Evolutionary conservation across 805 yeast species (phyloP).

Genomic region (Komagataella pseudopastoris): DNA sequence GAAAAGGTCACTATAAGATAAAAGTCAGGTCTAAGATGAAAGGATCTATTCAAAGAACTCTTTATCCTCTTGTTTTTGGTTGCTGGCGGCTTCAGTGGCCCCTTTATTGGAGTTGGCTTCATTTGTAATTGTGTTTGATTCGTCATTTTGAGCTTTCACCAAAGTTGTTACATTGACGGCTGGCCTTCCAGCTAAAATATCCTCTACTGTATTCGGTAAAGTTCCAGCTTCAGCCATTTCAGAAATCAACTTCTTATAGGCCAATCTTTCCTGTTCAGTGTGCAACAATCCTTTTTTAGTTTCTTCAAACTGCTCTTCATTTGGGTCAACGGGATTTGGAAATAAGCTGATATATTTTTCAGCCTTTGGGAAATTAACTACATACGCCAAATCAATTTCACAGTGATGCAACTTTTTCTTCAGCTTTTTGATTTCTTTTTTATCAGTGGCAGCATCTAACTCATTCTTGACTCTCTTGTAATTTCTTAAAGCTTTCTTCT

Average conservation of each 20-base stretch:
- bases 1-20: neutral
- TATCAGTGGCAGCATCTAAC: conserved; percentile 18
- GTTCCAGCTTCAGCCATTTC: conserved; percentile 31
- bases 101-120: neutral
- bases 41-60: conserved; percentile 6
- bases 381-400: conserved; percentile 63
- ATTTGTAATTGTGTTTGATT: neutral
- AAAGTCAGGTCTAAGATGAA: neutral
- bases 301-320: neutral
- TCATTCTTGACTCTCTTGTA: conserved; percentile 40
- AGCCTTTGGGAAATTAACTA: conserved; percentile 62
- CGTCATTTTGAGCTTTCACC: neutral
- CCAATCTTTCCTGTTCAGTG: conserved; percentile 23
- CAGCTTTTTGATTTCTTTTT: conserved; percentile 19
- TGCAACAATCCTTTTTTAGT: conserved; percentile 17
- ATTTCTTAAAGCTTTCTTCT: conserved; percentile 67
- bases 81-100: neutral
- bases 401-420: conserved; percentile 39
- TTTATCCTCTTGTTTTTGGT: neutral
- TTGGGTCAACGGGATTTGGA: conserved; percentile 27
- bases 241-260: conserved; percentile 34
- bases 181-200: conserved; percentile 16
- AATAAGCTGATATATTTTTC: conserved; percentile 72
- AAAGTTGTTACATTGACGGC: neutral
- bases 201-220: conserved; percentile 34